Evolutionary conservation across 169 alveolate genomes (phyloP).

Genomic region (Cryptosporidium canis): DNA sequence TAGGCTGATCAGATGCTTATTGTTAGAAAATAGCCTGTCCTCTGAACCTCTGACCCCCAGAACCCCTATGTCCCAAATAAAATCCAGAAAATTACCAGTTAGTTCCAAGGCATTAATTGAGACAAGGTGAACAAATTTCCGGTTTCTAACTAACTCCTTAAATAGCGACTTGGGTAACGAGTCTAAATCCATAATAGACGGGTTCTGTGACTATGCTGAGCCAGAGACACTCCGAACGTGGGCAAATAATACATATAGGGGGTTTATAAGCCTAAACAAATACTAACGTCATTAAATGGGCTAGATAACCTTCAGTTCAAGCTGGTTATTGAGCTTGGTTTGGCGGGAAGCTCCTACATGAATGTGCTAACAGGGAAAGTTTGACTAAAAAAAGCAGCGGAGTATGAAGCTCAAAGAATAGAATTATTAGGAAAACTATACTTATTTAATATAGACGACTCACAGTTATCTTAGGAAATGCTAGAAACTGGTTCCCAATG

Average conservation of each 20-base stretch:
- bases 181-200: neutral
- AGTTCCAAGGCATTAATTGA: neutral
- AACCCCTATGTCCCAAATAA: slow-evolving; percentile 55
- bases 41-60: slow-evolving; percentile 27
- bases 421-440: neutral
- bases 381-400: neutral
- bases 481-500: slow-evolving; percentile 66
- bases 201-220: neutral
- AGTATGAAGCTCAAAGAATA: neutral
- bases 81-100: neutral
- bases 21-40: neutral
- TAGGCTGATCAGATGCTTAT: neutral
- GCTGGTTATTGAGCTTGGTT: no score
- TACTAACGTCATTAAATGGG: no score
- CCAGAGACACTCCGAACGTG: neutral
- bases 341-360: no score
- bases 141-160: slow-evolving; percentile 1
- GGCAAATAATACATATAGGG: no score
- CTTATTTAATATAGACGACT: neutral
- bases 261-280: no score
- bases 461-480: neutral
- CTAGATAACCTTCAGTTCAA: no score
- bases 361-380: no score
- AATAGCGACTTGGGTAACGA: neutral
- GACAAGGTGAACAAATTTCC: slow-evolving; percentile 14